Base-by-base conservation (phyloP, 2,329 filamentous ascomycete genomes). In the Penicillium sp. region DNA sequence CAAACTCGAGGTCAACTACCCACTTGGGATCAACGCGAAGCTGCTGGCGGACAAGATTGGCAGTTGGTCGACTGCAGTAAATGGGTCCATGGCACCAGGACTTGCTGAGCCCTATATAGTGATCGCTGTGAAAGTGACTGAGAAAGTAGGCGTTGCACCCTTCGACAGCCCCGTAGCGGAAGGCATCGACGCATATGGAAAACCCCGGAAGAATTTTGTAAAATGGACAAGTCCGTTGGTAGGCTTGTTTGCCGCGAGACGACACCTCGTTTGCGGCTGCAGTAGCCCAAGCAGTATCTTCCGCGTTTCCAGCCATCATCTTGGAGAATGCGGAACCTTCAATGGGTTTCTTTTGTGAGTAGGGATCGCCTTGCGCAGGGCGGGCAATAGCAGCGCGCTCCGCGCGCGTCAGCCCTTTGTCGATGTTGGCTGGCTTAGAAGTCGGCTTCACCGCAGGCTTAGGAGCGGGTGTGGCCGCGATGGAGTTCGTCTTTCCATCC, bases 171-270 rank as follows among this genome's bases (percentile, higher is more conserved):
- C 94, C 94, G 69, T 97, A 99, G 21, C 93, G 87, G 70, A 99
- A 96, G 0, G 94, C 94, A 74, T 99, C 94, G 0, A 99, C 94
- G 57, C 91, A 96, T 53, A 97, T 96, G 62, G 84, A 91, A 68
- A 97, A 89, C 0, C 91, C 92, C 0, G 93, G 93, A 77, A 99
- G 88, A 62, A 97, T 97, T 75, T 99, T 99, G 80, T 99, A 99
- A 69, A 99, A 99, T 0, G 94, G 94, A 70, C 94, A 99, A 0
- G 91, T 97, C 49, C 94, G 86, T 69, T 93, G 85, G 68, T 93
- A 94, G 0, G 93, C 89, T 19, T 89, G 90, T 70, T 91, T 94
- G 23, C 94, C 93, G 41, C 91, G 84, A 2, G 92, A 87, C 1
- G 89, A 84, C 29, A 84, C 79, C 71, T 96, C 92, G 1, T 89